A percentile compares a stretch with the other conserved stretches of the same genome.
Evolutionary conservation across 2,329 filamentous ascomycete species (phyloP).

Genomic region (Fusarium pseudocircinatum): DNA sequence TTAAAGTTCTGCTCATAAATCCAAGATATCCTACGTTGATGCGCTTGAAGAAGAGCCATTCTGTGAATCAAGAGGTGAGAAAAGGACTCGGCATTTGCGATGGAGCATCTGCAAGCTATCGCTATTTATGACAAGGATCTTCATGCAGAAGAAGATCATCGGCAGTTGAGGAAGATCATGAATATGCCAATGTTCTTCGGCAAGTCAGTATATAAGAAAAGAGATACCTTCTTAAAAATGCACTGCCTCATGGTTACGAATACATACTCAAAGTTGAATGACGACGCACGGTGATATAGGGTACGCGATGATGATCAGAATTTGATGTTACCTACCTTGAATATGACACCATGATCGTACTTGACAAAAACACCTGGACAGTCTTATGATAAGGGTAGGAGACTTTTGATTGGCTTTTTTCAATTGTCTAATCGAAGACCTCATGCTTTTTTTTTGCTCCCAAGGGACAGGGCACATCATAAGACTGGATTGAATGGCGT

Average conservation of each 20-base stretch:
- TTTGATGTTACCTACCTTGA: background rate
- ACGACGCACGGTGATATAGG: background rate
- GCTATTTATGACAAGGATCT: background rate
- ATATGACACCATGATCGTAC: background rate
- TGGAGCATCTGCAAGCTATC: background rate
- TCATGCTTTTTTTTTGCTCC: background rate
- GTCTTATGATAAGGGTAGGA: background rate
- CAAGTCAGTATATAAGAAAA: background rate
- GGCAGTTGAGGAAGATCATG: background rate
- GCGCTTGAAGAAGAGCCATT: background rate
- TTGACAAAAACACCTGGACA: background rate
- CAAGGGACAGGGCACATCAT: background rate
- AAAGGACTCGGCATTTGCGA: background rate
- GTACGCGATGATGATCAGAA: slow-evolving; percentile 1
- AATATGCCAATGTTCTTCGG: background rate
- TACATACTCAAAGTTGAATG: no score
- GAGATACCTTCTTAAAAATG: background rate
- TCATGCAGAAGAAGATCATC: slow-evolving; percentile 15
- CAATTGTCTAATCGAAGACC: background rate
- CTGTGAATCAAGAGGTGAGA: background rate
- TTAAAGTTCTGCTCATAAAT: background rate
- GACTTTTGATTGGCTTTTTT: background rate
- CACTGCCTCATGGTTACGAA: background rate
- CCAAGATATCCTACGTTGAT: background rate
- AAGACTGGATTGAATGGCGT: background rate